phyloP scores from a whole-genome alignment of 352 stramenopile species.

The Phytophthora sansomeana region DNA sequence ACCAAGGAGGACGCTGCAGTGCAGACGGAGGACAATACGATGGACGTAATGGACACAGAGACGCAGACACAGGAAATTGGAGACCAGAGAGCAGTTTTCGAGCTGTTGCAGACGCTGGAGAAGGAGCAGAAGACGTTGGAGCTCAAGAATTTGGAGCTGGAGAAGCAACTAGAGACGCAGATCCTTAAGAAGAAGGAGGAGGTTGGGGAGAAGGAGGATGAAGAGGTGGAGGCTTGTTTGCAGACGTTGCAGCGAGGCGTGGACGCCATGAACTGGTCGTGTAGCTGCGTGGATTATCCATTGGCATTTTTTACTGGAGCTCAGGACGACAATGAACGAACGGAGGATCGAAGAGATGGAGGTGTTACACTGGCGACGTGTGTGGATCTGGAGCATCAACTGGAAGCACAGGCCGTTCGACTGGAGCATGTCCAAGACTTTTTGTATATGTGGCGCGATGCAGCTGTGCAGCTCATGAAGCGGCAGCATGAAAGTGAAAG shows the following conservation, averaged over 20 bases:
- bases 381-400: conserved; percentile 36
- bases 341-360: not conserved
- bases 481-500: not conserved
- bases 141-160: conserved; percentile 28
- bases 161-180: conserved; percentile 28
- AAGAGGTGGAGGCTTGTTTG: conserved; percentile 24
- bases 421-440: conserved; percentile 37
- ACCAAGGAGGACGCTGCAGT: conserved; percentile 28
- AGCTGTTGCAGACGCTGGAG: conserved; percentile 32
- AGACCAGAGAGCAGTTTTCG: not conserved
- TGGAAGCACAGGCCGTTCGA: conserved; percentile 32
- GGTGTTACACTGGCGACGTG: conserved; percentile 16
- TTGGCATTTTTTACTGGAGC: conserved; percentile 22
- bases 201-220: not conserved
- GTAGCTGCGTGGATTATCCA: conserved; percentile 29
- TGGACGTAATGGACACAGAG: not conserved
- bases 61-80: conserved; percentile 17
- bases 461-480: conserved; percentile 36
- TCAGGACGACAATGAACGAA: not conserved
- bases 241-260: conserved; percentile 30
- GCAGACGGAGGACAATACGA: conserved; percentile 19
- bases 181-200: conserved; percentile 8
- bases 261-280: conserved; percentile 31
- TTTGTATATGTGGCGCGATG: conserved; percentile 31
- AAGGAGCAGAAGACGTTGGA: conserved; percentile 34